These are phyloP conservation scores for Aspergillus sp. DNA, from an alignment of 2,329 filamentous ascomycete species.

Conservation along the genomic window DNA sequence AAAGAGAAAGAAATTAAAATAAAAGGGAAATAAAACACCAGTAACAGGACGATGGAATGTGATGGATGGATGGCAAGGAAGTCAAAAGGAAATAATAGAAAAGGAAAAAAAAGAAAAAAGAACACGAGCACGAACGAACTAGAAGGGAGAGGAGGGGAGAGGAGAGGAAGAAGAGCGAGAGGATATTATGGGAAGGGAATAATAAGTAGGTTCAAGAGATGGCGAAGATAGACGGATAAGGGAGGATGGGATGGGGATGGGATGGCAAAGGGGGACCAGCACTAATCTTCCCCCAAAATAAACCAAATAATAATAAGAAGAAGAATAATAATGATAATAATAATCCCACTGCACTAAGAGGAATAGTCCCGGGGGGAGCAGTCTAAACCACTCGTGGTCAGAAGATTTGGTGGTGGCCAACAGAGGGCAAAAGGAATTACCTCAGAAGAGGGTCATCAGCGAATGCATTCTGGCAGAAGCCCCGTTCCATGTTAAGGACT, in stretches of 20 bases:
- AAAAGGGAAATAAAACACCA: constrained; percentile 10
- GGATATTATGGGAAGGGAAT: constrained; percentile 2
- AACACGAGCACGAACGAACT: constrained; percentile 3
- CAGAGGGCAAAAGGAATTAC: constrained; percentile 2
- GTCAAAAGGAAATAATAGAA: constrained; percentile 18
- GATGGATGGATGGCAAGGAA: constrained; percentile 45
- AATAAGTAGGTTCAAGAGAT: not conserved
- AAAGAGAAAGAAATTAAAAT: constrained; percentile 5
- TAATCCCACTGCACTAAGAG: not conserved
- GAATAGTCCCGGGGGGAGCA: not conserved
- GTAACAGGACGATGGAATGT: constrained; percentile 6
- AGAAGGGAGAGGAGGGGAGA: constrained; percentile 1
- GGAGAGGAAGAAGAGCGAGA: constrained; percentile 6
- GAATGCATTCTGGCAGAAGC: not conserved
- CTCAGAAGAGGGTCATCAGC: not conserved
- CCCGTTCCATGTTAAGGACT: constrained; percentile 9
- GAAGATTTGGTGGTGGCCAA: too few species aligned
- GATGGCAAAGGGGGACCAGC: not conserved
- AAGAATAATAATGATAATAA: constrained; percentile 6
- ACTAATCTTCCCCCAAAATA: constrained; percentile 3
- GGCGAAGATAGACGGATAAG: constrained; percentile 6
- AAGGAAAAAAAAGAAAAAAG: not conserved
- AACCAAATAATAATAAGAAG: constrained; percentile 1
- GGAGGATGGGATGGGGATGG: not conserved
- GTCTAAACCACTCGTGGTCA: constrained; percentile 7